These are phyloP conservation scores for Fragosphaeria purpurea DNA, from an alignment of 2,329 filamentous ascomycete species.

Conservation along the genomic window DNA sequence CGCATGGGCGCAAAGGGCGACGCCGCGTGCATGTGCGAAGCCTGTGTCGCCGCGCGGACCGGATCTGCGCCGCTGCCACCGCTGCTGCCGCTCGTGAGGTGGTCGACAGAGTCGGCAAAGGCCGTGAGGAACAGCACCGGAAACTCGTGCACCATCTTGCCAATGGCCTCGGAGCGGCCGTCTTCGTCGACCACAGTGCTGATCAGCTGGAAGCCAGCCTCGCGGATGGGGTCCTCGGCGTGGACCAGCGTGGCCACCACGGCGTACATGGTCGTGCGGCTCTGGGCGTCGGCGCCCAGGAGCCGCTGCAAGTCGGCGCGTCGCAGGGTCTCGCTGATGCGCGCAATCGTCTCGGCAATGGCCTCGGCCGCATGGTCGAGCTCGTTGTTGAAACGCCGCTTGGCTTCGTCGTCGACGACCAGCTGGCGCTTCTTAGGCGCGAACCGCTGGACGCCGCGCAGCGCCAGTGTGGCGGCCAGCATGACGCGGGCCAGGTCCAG, in stretches of 20 bases:
- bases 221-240: constrained; percentile 67
- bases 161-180: constrained; percentile 40
- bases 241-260: constrained; percentile 74
- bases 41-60: constrained; percentile 19
- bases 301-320: constrained; percentile 58
- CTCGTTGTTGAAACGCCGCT: constrained; percentile 67
- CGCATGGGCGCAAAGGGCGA: constrained; percentile 48
- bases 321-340: constrained; percentile 62
- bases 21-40: constrained; percentile 15
- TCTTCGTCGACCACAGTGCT: constrained; percentile 68
- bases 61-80: background rate
- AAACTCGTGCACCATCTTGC: constrained; percentile 33
- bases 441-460: constrained; percentile 70
- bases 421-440: constrained; percentile 39
- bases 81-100: constrained; percentile 25
- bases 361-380: constrained; percentile 46
- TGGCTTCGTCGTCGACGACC: constrained; percentile 31
- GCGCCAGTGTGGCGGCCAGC: constrained; percentile 56
- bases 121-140: constrained; percentile 34
- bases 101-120: constrained; percentile 31
- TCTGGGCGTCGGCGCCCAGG: constrained; percentile 57
- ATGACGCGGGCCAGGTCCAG: constrained; percentile 66
- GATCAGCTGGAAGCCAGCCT: constrained; percentile 70
- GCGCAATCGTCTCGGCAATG: constrained; percentile 66
- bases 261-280: constrained; percentile 48